Evolutionary conservation across 176 grass and related monocot species (phyloP).

Genomic region (Coix lacrymajobi): DNA sequence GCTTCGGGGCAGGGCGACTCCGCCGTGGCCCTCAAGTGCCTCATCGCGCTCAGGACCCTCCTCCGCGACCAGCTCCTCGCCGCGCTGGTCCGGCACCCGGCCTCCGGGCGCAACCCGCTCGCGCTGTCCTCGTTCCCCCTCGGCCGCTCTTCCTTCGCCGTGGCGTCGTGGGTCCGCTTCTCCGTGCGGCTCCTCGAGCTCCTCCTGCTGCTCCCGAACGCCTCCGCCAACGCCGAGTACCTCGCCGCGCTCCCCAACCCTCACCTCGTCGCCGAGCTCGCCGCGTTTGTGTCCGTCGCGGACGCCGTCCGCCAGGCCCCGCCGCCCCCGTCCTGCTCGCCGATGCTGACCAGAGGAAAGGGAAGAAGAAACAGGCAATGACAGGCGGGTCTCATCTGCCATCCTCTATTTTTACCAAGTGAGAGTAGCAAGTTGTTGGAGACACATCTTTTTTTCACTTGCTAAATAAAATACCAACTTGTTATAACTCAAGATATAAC

Average conservation of each 20-base stretch:
- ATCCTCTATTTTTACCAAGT: too few relatives aligned
- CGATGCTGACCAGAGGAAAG: too few relatives aligned
- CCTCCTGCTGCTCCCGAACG: constrained; percentile 49
- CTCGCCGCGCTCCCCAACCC: constrained; percentile 46
- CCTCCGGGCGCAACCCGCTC: constrained; percentile 81
- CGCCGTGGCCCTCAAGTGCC: too few relatives aligned
- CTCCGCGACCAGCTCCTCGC: constrained; percentile 76
- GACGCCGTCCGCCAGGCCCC: constrained; percentile 49
- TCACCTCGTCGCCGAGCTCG: constrained; percentile 44
- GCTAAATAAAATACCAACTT: too few relatives aligned
- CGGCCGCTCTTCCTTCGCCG: constrained; percentile 54
- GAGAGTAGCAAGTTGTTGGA: too few relatives aligned
- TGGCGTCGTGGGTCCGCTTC: constrained; percentile 73
- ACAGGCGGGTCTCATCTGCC: too few relatives aligned
- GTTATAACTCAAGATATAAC: too few relatives aligned
- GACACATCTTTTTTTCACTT: too few relatives aligned
- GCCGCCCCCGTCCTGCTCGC: constrained; percentile 3
- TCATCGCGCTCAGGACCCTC: too few relatives aligned
- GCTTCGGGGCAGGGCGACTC: too few relatives aligned
- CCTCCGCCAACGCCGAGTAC: constrained; percentile 21
- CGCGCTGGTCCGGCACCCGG: constrained; percentile 46
- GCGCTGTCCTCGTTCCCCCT: constrained; percentile 70
- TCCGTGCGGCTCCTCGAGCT: constrained; percentile 76
- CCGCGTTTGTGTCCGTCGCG: constrained; percentile 37
- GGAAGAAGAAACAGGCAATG: too few relatives aligned